A percentile compares a stretch with the other conserved stretches of the same genome.
These are phyloP conservation scores for Ophiostoma sp. DNA, from an alignment of 2,329 filamentous ascomycete species.

Conservation along the genomic window DNA sequence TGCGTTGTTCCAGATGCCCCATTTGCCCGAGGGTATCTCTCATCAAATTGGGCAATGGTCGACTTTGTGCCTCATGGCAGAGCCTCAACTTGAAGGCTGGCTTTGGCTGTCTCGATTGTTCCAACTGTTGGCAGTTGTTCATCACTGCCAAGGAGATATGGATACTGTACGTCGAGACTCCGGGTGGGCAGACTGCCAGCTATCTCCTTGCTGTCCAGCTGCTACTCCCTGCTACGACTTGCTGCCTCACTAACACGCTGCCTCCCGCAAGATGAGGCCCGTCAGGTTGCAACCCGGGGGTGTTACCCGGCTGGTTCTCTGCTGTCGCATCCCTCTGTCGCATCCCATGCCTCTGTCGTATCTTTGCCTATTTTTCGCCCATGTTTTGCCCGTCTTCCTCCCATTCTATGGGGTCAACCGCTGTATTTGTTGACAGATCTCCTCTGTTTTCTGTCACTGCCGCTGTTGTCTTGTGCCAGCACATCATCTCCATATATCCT, in stretches of 20 bases:
- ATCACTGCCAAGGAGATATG: neutral
- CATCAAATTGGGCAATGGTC: neutral
- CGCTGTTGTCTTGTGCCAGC: neutral
- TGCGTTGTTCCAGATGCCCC: neutral
- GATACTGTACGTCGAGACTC: neutral
- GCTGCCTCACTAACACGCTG: constrained; percentile 1
- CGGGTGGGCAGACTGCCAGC: neutral
- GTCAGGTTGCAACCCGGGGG: neutral
- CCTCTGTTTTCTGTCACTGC: neutral
- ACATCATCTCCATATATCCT: constrained; percentile 2
- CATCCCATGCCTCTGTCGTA: constrained; percentile 8
- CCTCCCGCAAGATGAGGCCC: constrained; percentile 7
- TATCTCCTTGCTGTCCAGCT: neutral
- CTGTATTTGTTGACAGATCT: neutral
- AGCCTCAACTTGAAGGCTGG: neutral
- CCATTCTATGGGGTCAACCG: neutral
- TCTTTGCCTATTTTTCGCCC: neutral
- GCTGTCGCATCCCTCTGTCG: constrained; percentile 1
- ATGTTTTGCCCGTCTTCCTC: neutral
- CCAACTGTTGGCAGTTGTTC: neutral
- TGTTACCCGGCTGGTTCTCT: neutral
- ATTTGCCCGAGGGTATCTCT: neutral
- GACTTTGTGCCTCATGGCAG: neutral
- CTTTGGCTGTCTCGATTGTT: neutral
- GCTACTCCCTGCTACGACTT: neutral